phyloP scores from a whole-genome alignment of 2,329 filamentous ascomycete genomes.

The Karstenula rhodostoma region DNA sequence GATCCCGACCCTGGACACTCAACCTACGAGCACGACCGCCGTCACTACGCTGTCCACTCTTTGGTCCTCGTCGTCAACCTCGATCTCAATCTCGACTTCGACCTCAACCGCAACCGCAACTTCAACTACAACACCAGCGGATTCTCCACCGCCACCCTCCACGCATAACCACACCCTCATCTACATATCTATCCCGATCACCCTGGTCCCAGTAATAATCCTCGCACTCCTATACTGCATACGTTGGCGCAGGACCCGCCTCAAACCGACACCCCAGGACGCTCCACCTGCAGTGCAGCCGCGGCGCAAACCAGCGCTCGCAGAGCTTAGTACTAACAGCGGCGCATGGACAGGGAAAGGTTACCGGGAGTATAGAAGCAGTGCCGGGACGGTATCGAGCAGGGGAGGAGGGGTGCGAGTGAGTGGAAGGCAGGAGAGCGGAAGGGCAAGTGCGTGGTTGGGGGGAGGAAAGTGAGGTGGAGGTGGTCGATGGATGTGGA shows the following conservation, averaged over 20 bases:
- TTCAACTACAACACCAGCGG: neutral
- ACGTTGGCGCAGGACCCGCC: neutral
- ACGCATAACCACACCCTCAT: neutral
- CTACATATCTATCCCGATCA: neutral
- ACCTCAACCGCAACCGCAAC: neutral
- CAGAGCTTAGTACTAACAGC: neutral
- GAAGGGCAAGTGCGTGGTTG: neutral
- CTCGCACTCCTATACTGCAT: neutral
- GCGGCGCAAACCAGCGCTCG: neutral
- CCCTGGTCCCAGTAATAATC: neutral
- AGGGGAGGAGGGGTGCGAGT: neutral
- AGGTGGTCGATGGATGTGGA: neutral
- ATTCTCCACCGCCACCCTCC: neutral
- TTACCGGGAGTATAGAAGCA: conserved; percentile 4
- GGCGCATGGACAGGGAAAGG: neutral
- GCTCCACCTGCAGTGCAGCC: neutral
- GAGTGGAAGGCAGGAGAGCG: neutral
- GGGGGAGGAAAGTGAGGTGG: neutral
- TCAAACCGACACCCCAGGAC: neutral
- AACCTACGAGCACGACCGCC: too few species aligned
- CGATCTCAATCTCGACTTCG: neutral
- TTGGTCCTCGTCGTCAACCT: too few species aligned
- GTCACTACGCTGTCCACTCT: too few species aligned
- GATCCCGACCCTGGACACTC: too few species aligned
- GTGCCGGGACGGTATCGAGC: neutral